Base-by-base conservation (phyloP, 73 alveolate species). In the Symbiodinium natans region DNA sequence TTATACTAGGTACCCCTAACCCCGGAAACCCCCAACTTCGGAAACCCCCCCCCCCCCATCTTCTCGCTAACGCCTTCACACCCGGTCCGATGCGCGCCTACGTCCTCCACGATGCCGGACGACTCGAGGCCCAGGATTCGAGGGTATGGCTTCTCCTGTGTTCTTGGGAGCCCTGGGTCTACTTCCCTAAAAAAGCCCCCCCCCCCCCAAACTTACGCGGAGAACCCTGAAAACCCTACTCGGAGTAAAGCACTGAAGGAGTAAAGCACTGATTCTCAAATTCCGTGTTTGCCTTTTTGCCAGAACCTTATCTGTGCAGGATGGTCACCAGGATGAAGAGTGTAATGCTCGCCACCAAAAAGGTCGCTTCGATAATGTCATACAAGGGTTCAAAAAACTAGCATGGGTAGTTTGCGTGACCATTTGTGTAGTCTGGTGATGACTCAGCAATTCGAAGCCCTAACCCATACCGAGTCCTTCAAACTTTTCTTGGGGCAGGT, bases 111-210 rank as follows among this genome's bases (percentile, higher is more conserved):
- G 73, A 99, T 83, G 52, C 99, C 99, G 33, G 99, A 99, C 17
- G 99, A 99, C 98, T 99, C 99, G 52, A 99, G 99, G 38, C 99
- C 99, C 7, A 99, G 93, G 99, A 99, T 99, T 82, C 99, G 75
- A 13, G 99, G 99, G 48, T 34, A 46, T 38, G 71, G 43, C 68
- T 77, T 75, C 40, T 86, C 94, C 93, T 87, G 83, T 46, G n/a
- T n/a, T n/a, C n/a, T n/a, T n/a, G n/a, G n/a, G n/a, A n/a, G n/a
- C n/a, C n/a, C n/a, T n/a, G n/a, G n/a, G n/a, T n/a, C n/a, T n/a
- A n/a, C n/a, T n/a, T n/a, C n/a, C n/a, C n/a, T n/a, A 99, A 99
- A 99, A 34, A 89, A 74, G 42, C 99, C 99, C 93, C 99, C 99
- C 25, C 99, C 99, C 93, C 99, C 99, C 34, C 90, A 99, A n/a